Percentiles rank a stretch among this genome's conserved stretches.
These are phyloP conservation scores for Wickerhamiella qilinensis DNA, from an alignment of 805 yeast genomes.

Conservation along the genomic window DNA sequence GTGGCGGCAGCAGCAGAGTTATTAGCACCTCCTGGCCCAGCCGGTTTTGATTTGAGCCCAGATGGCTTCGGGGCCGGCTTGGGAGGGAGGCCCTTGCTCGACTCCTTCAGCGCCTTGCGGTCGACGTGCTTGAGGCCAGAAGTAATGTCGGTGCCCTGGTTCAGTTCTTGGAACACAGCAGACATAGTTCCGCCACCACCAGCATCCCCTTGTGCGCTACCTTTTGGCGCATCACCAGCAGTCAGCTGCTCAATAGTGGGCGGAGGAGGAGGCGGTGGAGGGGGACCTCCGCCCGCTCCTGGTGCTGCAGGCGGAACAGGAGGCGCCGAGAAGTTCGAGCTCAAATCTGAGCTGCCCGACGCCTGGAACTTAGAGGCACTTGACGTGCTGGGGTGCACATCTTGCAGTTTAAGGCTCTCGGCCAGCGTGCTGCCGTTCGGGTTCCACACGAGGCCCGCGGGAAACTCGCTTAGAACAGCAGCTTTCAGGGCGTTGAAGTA, in stretches of 20 bases:
- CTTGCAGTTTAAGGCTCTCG: slow-evolving; percentile 10
- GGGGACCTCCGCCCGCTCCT: slow-evolving; percentile 21
- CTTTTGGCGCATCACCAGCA: slow-evolving; percentile 15
- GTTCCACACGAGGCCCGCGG: slow-evolving; percentile 78
- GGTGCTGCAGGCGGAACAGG: slow-evolving; percentile 15
- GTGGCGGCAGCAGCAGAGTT: slow-evolving; percentile 17
- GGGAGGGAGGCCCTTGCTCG: slow-evolving; percentile 45
- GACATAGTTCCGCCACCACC: slow-evolving; percentile 38
- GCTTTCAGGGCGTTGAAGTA: slow-evolving; percentile 54
- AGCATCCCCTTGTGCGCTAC: slow-evolving; percentile 4
- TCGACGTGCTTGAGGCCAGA: slow-evolving; percentile 82
- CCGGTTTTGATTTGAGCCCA: slow-evolving; percentile 4
- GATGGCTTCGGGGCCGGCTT: slow-evolving; percentile 34
- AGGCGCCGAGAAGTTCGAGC: slow-evolving; percentile 2
- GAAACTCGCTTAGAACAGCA: slow-evolving; percentile 62
- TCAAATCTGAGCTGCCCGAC: neutral
- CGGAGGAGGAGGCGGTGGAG: slow-evolving; percentile 81
- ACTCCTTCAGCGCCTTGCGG: slow-evolving; percentile 81
- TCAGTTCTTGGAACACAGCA: slow-evolving; percentile 86
- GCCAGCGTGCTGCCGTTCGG: slow-evolving; percentile 43
- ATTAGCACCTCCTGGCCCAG: slow-evolving; percentile 1
- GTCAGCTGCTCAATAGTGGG: slow-evolving; percentile 61
- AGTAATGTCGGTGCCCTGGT: slow-evolving; percentile 72
- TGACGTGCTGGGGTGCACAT: too few species aligned
- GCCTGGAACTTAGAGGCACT: neutral